Evolutionary conservation across 306 rosid genomes (phyloP).

Genomic region (Echinosophora koreensis): DNA sequence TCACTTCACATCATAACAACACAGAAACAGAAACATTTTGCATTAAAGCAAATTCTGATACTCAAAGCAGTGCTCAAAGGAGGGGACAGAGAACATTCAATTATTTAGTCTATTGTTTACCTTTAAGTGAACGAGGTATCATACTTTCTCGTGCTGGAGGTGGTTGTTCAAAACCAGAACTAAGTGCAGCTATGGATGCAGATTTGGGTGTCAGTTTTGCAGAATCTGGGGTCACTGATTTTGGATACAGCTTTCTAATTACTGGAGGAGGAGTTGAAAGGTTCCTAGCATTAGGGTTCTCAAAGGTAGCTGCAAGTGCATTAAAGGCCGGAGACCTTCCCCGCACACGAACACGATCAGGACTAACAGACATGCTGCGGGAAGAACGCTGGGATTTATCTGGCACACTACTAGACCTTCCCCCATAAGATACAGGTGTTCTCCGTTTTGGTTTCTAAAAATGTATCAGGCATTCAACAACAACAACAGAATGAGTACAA

Average conservation of each 20-base stretch:
- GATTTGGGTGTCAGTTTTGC: constrained; percentile 67
- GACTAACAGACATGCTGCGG: constrained; percentile 92
- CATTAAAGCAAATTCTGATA: constrained; percentile 18
- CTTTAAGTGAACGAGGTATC: constrained; percentile 79
- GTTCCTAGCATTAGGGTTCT: constrained; percentile 74
- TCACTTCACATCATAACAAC: constrained; percentile 61
- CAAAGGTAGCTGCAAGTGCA: constrained; percentile 90
- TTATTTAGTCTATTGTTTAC: constrained; percentile 48
- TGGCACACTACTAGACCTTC: constrained; percentile 87
- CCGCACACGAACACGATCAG: constrained; percentile 92
- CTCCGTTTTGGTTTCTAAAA: constrained; percentile 87
- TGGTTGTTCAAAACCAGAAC: constrained; percentile 70
- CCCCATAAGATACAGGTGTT: constrained; percentile 75
- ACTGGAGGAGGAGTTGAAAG: constrained; percentile 93
- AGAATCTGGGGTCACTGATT: constrained; percentile 81
- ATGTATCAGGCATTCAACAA: constrained; percentile 37
- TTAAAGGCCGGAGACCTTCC: constrained; percentile 97
- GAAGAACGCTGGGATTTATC: constrained; percentile 92
- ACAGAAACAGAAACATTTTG: constrained; percentile 30
- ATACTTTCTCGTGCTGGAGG: constrained; percentile 70
- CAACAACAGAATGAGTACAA: constrained; percentile 34
- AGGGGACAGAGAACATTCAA: neutral
- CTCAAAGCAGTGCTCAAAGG: constrained; percentile 6
- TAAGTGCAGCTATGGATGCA: constrained; percentile 70
- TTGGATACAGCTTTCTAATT: constrained; percentile 78